These are phyloP conservation scores for Annulohypoxylon maeteangense DNA, from an alignment of 495 filamentous ascomycete genomes.

Conservation along the genomic window DNA sequence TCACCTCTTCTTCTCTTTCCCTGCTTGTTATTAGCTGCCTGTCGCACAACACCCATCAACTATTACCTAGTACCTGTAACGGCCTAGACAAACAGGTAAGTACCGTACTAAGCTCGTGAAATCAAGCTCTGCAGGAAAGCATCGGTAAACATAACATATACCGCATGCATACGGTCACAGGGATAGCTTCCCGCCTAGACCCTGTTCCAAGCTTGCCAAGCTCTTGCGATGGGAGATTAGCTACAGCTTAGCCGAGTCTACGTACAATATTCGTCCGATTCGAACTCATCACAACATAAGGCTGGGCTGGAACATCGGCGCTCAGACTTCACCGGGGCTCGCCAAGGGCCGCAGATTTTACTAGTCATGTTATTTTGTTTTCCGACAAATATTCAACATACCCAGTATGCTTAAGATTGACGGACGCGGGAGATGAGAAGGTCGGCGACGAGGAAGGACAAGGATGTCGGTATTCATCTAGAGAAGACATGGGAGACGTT, in stretches of 20 bases:
- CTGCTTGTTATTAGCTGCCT: neutral
- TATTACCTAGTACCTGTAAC: neutral
- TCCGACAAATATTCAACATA: neutral
- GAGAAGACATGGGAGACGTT: neutral
- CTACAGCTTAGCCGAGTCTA: conserved; percentile 20
- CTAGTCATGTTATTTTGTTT: conserved; percentile 25
- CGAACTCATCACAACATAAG: conserved; percentile 25
- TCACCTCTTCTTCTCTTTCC: neutral
- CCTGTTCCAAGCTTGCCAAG: conserved; percentile 28
- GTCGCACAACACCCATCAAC: neutral
- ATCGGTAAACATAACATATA: conserved; percentile 23
- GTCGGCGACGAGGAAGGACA: neutral
- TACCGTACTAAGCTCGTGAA: neutral
- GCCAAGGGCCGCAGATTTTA: conserved; percentile 18
- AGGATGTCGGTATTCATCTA: neutral
- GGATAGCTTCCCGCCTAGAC: conserved; percentile 25
- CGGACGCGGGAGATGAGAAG: neutral
- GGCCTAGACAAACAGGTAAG: neutral
- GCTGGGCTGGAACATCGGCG: conserved; percentile 1
- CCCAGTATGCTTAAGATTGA: neutral
- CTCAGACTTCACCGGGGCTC: conserved; percentile 3
- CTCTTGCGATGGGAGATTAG: conserved; percentile 6
- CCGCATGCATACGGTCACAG: conserved; percentile 14
- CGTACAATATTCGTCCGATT: conserved; percentile 5
- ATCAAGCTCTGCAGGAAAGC: conserved; percentile 20